Percentiles rank a stretch among this genome's conserved stretches.
These are phyloP conservation scores for Leccinum variicolor DNA, from an alignment of 768 basidiomycete genomes.

Conservation along the genomic window DNA sequence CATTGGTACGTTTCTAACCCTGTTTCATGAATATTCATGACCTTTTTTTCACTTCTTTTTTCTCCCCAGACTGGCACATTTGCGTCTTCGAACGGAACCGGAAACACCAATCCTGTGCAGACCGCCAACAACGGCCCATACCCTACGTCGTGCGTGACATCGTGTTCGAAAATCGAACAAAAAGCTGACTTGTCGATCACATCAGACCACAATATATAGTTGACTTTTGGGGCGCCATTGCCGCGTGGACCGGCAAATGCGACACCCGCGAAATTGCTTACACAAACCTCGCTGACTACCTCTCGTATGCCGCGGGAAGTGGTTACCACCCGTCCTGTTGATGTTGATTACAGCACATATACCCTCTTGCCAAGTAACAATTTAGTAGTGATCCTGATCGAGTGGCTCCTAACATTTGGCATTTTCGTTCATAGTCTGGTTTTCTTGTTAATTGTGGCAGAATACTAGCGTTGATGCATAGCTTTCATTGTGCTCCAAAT, in stretches of 20 bases:
- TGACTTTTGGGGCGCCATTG: slow-evolving; percentile 19
- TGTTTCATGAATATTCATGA: not conserved
- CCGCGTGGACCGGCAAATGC: slow-evolving; percentile 25
- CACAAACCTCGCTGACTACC: slow-evolving; percentile 20
- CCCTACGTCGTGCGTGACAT: slow-evolving; percentile 16
- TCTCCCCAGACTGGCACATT: slow-evolving; percentile 15
- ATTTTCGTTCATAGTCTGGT: not conserved
- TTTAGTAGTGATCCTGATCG: not conserved
- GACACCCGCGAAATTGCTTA: slow-evolving; percentile 20
- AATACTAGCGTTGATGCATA: not conserved
- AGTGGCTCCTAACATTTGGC: not conserved
- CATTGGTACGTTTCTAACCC: slow-evolving; percentile 9
- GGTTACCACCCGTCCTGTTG: slow-evolving; percentile 15
- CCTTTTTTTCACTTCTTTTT: not conserved
- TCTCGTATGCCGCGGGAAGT: slow-evolving; percentile 20
- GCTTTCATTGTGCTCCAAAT: not conserved
- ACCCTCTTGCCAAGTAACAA: not conserved
- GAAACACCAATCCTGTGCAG: not conserved
- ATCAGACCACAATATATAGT: slow-evolving; percentile 17
- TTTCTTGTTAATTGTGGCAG: not conserved
- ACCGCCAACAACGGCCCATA: slow-evolving; percentile 19
- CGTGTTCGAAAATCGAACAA: not conserved
- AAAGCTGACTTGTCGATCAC: not conserved
- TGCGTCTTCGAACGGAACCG: slow-evolving; percentile 2
- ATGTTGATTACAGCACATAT: slow-evolving; percentile 7